Conservation (phyloP, 208 protist species). For the Leishmania arabica region DNA sequence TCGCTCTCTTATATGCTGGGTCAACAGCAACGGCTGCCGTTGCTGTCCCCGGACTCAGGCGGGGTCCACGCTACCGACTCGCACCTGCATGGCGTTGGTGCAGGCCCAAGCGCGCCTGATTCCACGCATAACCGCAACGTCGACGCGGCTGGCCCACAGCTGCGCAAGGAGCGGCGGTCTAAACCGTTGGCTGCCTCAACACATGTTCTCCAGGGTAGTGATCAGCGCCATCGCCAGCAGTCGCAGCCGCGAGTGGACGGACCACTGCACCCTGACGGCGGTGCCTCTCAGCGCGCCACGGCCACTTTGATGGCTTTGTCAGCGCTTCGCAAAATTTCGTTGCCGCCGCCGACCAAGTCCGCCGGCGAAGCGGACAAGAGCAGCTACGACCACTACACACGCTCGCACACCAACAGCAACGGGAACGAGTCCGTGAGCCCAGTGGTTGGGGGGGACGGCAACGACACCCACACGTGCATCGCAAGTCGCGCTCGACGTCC, state of each 20-base stretch:
- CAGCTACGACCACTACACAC: neutral
- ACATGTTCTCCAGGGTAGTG: neutral
- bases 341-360: conserved; percentile 1
- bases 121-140: neutral
- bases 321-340: conserved; percentile 19
- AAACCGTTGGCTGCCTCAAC: conserved; percentile 20
- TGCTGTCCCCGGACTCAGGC: neutral
- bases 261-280: conserved; percentile 1
- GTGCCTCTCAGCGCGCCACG: conserved; percentile 15
- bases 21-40: neutral
- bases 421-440: neutral
- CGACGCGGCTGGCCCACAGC: conserved; percentile 14
- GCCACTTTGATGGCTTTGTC: conserved; percentile 24
- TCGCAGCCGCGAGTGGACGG: conserved; percentile 4
- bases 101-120: neutral
- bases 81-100: neutral
- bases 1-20: neutral
- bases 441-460: neutral
- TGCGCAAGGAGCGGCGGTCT: conserved; percentile 30
- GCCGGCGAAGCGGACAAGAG: conserved; percentile 3
- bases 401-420: neutral
- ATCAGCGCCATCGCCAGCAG: neutral
- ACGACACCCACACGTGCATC: neutral
- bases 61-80: neutral
- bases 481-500: conserved; percentile 16